phyloP scores from a whole-genome alignment of 2,329 filamentous ascomycete species.

The Diplodia sapinea region DNA sequence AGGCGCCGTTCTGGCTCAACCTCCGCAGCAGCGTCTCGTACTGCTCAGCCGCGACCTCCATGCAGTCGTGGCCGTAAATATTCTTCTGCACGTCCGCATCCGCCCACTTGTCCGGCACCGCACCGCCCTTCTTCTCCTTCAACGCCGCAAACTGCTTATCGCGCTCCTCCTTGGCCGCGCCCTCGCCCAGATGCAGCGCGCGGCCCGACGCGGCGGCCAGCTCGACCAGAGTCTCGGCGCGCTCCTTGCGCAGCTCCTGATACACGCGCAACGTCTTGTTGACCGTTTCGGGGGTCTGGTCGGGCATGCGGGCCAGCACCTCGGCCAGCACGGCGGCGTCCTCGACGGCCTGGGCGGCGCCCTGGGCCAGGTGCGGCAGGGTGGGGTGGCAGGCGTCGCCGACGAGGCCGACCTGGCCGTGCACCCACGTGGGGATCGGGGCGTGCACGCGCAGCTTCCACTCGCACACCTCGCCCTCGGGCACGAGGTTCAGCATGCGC shows the following conservation, averaged over 20 bases:
- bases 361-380: slow-evolving; percentile 68
- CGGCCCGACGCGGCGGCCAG: slow-evolving; percentile 62
- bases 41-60: slow-evolving; percentile 51
- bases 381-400: slow-evolving; percentile 69
- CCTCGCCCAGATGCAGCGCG: slow-evolving; percentile 62
- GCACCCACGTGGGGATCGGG: slow-evolving; percentile 67
- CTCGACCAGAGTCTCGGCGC: slow-evolving; percentile 63
- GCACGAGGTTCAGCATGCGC: slow-evolving; percentile 65
- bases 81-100: slow-evolving; percentile 58
- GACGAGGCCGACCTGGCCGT: slow-evolving; percentile 59
- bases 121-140: slow-evolving; percentile 45
- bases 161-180: slow-evolving; percentile 63
- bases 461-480: slow-evolving; percentile 69
- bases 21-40: slow-evolving; percentile 42
- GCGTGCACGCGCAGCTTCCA: slow-evolving; percentile 69
- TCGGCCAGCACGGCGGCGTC: slow-evolving; percentile 64
- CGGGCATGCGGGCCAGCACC: slow-evolving; percentile 57
- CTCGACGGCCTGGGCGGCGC: slow-evolving; percentile 69
- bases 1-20: slow-evolving; percentile 4
- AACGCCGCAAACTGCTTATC: slow-evolving; percentile 61
- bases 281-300: slow-evolving; percentile 53
- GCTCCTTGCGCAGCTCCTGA: slow-evolving; percentile 61
- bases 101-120: slow-evolving; percentile 59
- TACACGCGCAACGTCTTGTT: slow-evolving; percentile 62
- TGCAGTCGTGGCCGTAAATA: slow-evolving; percentile 56